phyloP scores from a whole-genome alignment of 2,329 filamentous ascomycete species.

The Cryphonectria parasitica region DNA sequence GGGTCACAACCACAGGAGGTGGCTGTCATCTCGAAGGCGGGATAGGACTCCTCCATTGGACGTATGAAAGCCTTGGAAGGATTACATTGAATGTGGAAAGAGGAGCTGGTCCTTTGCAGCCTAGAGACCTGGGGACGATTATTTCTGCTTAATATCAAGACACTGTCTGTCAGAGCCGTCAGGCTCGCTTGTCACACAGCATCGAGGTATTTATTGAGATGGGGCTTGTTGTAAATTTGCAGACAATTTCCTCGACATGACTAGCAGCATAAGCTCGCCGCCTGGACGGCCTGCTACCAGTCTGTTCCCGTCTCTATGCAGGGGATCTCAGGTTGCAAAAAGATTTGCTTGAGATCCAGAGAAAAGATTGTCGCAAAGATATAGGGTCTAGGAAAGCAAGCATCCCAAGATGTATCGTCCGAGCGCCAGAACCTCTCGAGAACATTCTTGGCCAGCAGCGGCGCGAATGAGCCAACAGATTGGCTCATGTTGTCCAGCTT shows the following conservation, averaged over 20 bases:
- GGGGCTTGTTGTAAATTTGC: background rate
- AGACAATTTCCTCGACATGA: too few species aligned
- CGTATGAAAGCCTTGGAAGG: background rate
- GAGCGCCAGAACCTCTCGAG: slow-evolving; percentile 44
- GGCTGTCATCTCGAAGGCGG: background rate
- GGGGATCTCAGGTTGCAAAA: background rate
- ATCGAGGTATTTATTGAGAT: background rate
- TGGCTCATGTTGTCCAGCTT: slow-evolving; percentile 36
- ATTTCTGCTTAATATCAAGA: background rate
- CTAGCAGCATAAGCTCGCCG: background rate
- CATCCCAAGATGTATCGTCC: slow-evolving; percentile 40
- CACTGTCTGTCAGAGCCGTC: background rate
- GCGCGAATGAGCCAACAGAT: slow-evolving; percentile 36
- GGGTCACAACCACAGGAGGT: background rate
- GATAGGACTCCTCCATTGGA: slow-evolving; percentile 9
- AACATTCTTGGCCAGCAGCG: slow-evolving; percentile 38
- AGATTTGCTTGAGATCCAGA: slow-evolving; percentile 22
- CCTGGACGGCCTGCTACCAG: background rate
- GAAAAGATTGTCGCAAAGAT: slow-evolving; percentile 32
- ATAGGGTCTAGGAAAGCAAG: slow-evolving; percentile 43
- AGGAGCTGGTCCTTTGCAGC: background rate
- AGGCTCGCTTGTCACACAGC: background rate
- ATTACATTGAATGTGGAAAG: background rate
- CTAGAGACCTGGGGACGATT: slow-evolving; percentile 11
- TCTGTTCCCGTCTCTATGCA: background rate